Conservation (phyloP, 2,329 filamentous ascomycete species). For the Cercospora sp. region DNA sequence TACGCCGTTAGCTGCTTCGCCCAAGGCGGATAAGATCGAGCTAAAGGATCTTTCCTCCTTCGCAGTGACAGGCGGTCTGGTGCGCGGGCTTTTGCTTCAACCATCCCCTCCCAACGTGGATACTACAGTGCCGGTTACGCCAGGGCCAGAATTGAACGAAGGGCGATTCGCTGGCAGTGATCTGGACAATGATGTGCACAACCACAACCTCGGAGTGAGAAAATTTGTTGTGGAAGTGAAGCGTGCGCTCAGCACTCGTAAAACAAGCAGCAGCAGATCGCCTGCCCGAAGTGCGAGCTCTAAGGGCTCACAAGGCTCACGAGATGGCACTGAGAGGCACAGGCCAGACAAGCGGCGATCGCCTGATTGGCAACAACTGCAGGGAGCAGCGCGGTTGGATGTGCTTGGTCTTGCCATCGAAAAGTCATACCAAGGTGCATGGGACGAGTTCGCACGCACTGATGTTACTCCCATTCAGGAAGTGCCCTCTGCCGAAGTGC, state of each 20-base stretch:
- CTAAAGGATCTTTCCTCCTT: conserved; percentile 56
- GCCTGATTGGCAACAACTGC: conserved; percentile 34
- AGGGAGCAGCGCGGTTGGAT: conserved; percentile 52
- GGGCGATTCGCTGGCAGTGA: conserved; percentile 18
- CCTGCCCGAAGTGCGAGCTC: conserved; percentile 28
- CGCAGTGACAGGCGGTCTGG: conserved; percentile 77
- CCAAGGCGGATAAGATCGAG: conserved; percentile 45
- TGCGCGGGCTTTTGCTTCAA: conserved; percentile 80
- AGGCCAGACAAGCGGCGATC: conserved; percentile 19
- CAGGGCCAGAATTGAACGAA: conserved; percentile 34
- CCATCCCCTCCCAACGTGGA: conserved; percentile 81
- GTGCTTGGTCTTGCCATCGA: conserved; percentile 61
- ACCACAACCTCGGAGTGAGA: conserved; percentile 70
- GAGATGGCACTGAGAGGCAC: conserved; percentile 11
- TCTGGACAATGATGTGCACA: conserved; percentile 21
- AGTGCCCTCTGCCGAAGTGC: conserved; percentile 9
- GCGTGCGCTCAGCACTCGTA: conserved; percentile 67
- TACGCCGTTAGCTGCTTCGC: conserved; percentile 53
- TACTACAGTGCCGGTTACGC: conserved; percentile 50
- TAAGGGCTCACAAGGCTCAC: conserved; percentile 45
- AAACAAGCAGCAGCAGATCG: conserved; percentile 24
- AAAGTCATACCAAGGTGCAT: conserved; percentile 32
- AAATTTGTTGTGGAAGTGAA: conserved; percentile 84
- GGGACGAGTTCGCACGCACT: conserved; percentile 19
- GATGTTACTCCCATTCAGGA: conserved; percentile 12